Base-by-base conservation (phyloP, 2,329 filamentous ascomycete genomes). In the Aspergillus japonicus region DNA sequence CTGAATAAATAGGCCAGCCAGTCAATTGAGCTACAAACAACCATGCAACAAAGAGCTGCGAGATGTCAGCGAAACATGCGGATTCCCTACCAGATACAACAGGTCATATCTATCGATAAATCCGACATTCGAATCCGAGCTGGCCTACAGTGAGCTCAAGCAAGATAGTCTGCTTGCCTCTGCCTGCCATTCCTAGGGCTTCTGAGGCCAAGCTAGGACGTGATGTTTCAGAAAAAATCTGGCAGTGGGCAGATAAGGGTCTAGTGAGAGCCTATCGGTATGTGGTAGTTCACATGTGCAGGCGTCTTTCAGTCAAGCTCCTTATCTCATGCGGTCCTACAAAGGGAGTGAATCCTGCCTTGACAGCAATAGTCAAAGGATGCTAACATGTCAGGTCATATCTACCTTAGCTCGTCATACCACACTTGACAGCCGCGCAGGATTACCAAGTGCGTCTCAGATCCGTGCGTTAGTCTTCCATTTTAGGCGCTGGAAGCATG, bases 381-480 rank as follows among this genome's bases (percentile, higher is more conserved):
- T 56, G 39, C 48, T 50, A 56, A 49, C n/a, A 16, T 35, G 8
- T 55, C 50, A 60, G 50, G 54, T 57, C 51, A 57, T 26, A 44
- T 54, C 47, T 60, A 47, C 50, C 19, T 54, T 57, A 60, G 35
- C 48, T 31, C 54, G 47, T 62, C 52, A 55, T 58, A 60, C 51
- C 61, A 62, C 26, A 21, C 12, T 29, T 42, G 31, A 47, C 50
- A 29, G 44, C 21, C 50, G 42, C 42, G 16, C 50, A 49, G 44
- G 47, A 54, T 44, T 33, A 54, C 23, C 39, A 54, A 49, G 50
- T 44, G 29, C 48, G 23, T 19, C 50, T 24, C 39, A 44, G 39
- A 26, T 29, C 44, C 31, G 31, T 35, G n/a, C 50, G 23, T 14
- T 54, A 24, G 44, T 23, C 31, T 47, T 48, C 42, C 31, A 10